A percentile compares a stretch with the other conserved stretches of the same genome.
These are phyloP conservation scores for Kwoniella dejecticola DNA, from an alignment of 768 basidiomycete species.

Conservation along the genomic window DNA sequence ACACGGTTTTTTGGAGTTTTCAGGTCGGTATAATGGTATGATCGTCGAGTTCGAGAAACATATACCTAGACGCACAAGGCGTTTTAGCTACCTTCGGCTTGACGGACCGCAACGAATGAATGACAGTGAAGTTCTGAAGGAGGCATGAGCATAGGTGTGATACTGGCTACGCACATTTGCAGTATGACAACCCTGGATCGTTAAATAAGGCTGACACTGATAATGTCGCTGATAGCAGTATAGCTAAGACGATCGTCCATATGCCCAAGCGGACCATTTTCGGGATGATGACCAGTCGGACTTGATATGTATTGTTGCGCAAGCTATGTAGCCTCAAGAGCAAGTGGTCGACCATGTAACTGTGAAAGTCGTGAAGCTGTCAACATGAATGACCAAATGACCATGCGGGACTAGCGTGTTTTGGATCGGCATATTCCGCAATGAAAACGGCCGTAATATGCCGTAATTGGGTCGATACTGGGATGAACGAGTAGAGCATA, in stretches of 20 bases:
- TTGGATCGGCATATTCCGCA: too few relatives aligned
- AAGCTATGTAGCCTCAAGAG: too few relatives aligned
- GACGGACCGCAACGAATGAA: too few relatives aligned
- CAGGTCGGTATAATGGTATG: constrained; percentile 73
- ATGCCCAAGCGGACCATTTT: background rate
- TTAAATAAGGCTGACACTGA: constrained; percentile 37
- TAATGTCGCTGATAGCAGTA: background rate
- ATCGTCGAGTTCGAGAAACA: constrained; percentile 91
- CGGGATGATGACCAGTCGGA: background rate
- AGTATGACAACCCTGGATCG: constrained; percentile 51
- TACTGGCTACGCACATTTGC: constrained; percentile 56
- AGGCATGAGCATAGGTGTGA: too few relatives aligned
- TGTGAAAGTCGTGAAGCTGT: too few relatives aligned
- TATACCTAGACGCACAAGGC: constrained; percentile 73
- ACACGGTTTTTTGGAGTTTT: constrained; percentile 86
- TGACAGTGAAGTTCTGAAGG: too few relatives aligned
- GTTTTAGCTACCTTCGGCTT: too few relatives aligned
- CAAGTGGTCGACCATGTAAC: too few relatives aligned
- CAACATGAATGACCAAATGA: too few relatives aligned
- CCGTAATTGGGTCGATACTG: too few relatives aligned
- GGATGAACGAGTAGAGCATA: background rate
- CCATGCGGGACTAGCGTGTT: too few relatives aligned
- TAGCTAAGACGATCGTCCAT: background rate
- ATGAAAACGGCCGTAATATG: background rate
- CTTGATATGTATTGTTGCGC: too few relatives aligned